Base-by-base conservation (phyloP, 2,329 filamentous ascomycete genomes). In the Drechslerella dactyloides region DNA sequence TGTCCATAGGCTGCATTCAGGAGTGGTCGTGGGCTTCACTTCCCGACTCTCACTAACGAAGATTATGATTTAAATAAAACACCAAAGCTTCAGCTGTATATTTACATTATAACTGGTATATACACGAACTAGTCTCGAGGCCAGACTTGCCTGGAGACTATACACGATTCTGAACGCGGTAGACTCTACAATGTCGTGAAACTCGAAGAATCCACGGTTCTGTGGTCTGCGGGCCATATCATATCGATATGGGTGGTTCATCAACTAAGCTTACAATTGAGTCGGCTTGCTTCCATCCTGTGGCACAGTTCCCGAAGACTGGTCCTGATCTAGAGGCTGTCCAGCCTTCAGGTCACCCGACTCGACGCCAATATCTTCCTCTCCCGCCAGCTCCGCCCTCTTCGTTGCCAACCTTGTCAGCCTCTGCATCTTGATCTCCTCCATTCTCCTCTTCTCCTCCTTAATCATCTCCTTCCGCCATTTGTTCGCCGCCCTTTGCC, bases 401-500 rank as follows among this genome's bases (percentile, higher is more conserved):
- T 27, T 51, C 2, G 68, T 56, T 6, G 55, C 33, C 57, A 59
- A 40, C 42, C 64, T 64, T 1, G 68, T 30, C 37, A 72, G 55
- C n/a, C 40, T 66, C 42, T 64, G 30, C 23, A 61, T 56, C 37
- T 54, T 63, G 15, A 60, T 51, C 5, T 53, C 21, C 6, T 68
- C 63, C 59, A 69, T 62, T 30, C 50, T 60, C 23, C 66, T 37
- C 30, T 65, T 66, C 30, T 55, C 61, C 35, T 65, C 64, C 42
- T 54, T 75, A 56, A 73, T 66, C 13, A 77, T 69, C 37, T 76
- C 77, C 57, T 75, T 75, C 11, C 74, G 75, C 23, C 75, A 75
- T 13, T 76, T 72, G 35, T 74, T 76, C 24, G 75, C 57, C 66
- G 77, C 75, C 40, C 73, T 73, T 55, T 75, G 65, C 72, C 72